Base-by-base conservation (phyloP, 768 basidiomycete genomes). In the Tylopilus plumbeoviolaceoides region DNA sequence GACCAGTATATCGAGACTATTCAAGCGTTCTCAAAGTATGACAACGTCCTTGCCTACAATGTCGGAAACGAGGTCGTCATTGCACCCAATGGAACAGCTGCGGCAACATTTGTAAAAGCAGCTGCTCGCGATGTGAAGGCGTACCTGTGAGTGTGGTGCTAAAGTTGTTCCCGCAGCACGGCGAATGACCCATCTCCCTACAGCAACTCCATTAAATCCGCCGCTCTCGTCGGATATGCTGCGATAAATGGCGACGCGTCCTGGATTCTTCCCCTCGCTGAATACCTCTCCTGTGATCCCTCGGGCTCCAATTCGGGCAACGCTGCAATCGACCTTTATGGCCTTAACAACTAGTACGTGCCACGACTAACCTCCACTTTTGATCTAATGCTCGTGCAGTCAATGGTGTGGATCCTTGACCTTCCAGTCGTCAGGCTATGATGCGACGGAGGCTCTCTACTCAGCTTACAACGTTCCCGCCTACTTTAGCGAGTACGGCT, bases 401-500 rank as follows among this genome's bases (percentile, higher is more conserved):
- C 79, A 85, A 59, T 94, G 88, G 88, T 93, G 91, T 66, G 92
- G 91, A 38, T 71, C 78, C 56, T 80, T 81, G 5, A 80, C 72
- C 10, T 82, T 83, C 65, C 61, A 78, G 48, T 66, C 67, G 9
- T 74, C 81, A 38, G 35, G 35, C 5, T 92, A 89, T 68, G 76
- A 80, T 44, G 68, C 59, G 30, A 78, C 76, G 44, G 80, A 82
- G 18, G 70, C 64, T 31, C 75, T 79, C 18, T 91, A 80, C 62
- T 75, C 79, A 20, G 69, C 75, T 55, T 87, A 83, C 68, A 89
- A 89, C 53, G 80, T 95, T 25, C 82, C 82, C 2, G 90, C 91
- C 9, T 95, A 95, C 75, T 91, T 95, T 73, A 88, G 89, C 65
- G 91, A 92, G 77, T 95, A 80, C 50, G 89, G 91, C 51, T 90